phyloP scores from a whole-genome alignment of 192 early-diverging fungal genomes.

The Podila clonocystis region DNA sequence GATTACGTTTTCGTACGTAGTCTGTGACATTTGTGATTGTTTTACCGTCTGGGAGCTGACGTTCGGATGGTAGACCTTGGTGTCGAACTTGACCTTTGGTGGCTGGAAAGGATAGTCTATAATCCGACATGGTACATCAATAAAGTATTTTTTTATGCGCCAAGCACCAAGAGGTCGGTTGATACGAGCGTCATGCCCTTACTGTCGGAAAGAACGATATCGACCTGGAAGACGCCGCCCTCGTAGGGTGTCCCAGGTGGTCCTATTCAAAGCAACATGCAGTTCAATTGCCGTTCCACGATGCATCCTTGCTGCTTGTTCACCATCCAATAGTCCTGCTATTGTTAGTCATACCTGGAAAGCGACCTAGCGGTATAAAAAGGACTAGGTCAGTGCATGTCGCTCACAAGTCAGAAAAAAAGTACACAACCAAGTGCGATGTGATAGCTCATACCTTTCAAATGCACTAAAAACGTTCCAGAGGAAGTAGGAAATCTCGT shows the following conservation, averaged over 20 bases:
- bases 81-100: slow-evolving; percentile 64
- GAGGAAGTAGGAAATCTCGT: background rate
- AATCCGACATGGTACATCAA: background rate
- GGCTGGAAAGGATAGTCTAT: slow-evolving; percentile 59
- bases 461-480: slow-evolving; percentile 21
- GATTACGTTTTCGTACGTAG: too few relatives aligned
- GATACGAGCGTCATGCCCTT: background rate
- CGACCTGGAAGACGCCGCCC: slow-evolving; percentile 47
- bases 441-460: slow-evolving; percentile 31
- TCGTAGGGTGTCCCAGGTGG: slow-evolving; percentile 45
- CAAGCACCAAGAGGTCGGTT: background rate
- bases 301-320: background rate
- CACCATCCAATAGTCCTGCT: too few relatives aligned
- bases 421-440: background rate
- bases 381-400: background rate
- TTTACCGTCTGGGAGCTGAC: slow-evolving; percentile 63
- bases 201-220: slow-evolving; percentile 35
- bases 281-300: background rate
- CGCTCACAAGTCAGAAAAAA: background rate
- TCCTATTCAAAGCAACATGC: slow-evolving; percentile 8
- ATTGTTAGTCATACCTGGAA: slow-evolving; percentile 23
- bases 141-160: background rate
- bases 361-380: slow-evolving; percentile 16
- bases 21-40: background rate
- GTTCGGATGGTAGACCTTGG: slow-evolving; percentile 63